A percentile compares a stretch with the other conserved stretches of the same genome.
Conservation (phyloP, 208 protist genomes). For the Sergeia podlipaevii region DNA sequence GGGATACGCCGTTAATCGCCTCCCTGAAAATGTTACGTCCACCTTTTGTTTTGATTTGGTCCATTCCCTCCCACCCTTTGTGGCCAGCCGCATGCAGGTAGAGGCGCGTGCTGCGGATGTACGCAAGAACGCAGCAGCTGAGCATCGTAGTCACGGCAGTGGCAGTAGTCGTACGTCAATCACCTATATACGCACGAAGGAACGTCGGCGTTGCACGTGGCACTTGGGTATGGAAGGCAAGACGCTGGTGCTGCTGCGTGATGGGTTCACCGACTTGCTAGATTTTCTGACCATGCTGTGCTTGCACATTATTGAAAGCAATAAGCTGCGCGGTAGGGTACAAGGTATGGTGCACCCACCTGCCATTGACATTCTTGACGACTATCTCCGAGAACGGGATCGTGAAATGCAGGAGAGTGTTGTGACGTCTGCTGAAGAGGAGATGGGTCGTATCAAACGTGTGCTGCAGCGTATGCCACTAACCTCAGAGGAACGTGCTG, state of each 20-base stretch:
- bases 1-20: conserved; percentile 79
- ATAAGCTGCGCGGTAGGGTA: conserved; percentile 80
- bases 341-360: conserved; percentile 82
- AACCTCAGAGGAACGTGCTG: conserved; percentile 51
- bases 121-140: conserved; percentile 26
- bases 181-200: conserved; percentile 73
- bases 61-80: conserved; percentile 70
- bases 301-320: conserved; percentile 88
- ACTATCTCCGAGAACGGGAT: conserved; percentile 58
- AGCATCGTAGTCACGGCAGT: conserved; percentile 7
- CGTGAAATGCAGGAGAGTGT: conserved; percentile 25
- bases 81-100: conserved; percentile 71
- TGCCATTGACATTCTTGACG: conserved; percentile 77
- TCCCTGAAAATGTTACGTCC: conserved; percentile 76
- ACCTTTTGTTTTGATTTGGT: conserved; percentile 84
- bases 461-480: conserved; percentile 67
- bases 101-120: conserved; percentile 68
- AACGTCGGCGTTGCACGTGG: conserved; percentile 84
- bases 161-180: conserved; percentile 46
- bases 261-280: conserved; percentile 84
- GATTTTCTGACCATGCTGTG: conserved; percentile 89
- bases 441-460: conserved; percentile 40
- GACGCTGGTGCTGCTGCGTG: conserved; percentile 80
- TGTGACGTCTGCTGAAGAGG: conserved; percentile 25
- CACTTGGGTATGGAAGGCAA: conserved; percentile 85